Evolutionary conservation across 139 green algal species (phyloP), one percentile per base, ranked within the genome.

Genomic region (Spirogloea muscicola): DNA sequence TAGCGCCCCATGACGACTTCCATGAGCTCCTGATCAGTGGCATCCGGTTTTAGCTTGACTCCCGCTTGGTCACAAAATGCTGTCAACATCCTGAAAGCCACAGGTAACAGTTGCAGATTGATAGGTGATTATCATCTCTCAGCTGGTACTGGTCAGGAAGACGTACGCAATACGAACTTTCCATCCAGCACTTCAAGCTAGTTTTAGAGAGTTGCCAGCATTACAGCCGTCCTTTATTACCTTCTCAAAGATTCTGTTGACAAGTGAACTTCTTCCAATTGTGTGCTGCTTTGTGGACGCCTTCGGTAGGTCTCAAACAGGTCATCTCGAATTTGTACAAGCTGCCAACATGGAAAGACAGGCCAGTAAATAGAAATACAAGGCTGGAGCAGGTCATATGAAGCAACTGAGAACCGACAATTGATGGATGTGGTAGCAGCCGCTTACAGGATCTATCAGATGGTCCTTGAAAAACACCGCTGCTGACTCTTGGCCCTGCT

Each of bases 291-390:
- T 1, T 38, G 37, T 16, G 39, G 65, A n/a, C 51, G 41, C 25
- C 37, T 44, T 0, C 49, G 1, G 79, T 91, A 89, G 9, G n/a
- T 37, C 62, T 91, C 58, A 49, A 96, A 96, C 31, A 91, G 86
- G 6, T 72, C 57, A 13, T 59, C 68, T 5, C 41, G 38, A 41
- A 97, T 90, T 87, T 94, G 10, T 25, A 27, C 96, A 55, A 91
- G 84, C 72, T 86, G 39, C 71, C 48, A 71, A 51, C 43, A 13
- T 55, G 21, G 21, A 55, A 55, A 21, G 46, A 31, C 21, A 21
- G 46, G 21, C 21, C 21, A 21, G 21, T 55, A 21, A 55, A 55
- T 31, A 21, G 21, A 55, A 21, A 21, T 21, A 55, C 21, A 55
- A 55, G 21, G 21, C 46, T 55, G 46, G 21, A 31, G 21, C 46